Conservation (phyloP, 2,329 filamentous ascomycete species). For the Aureobasidium mangrovei region DNA sequence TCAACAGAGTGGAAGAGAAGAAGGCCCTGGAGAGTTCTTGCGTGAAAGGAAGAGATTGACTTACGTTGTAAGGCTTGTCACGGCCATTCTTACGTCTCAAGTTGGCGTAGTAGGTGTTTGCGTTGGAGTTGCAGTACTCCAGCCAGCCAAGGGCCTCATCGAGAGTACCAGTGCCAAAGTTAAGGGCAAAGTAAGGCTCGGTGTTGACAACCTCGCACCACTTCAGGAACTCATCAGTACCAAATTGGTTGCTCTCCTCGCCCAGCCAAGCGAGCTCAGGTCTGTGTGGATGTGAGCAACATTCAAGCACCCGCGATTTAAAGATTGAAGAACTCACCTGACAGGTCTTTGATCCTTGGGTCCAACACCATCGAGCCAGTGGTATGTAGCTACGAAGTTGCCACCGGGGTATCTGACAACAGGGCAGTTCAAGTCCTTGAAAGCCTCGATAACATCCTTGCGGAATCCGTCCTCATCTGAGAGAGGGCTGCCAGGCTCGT, state of each 20-base stretch:
- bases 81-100: slow-evolving; percentile 66
- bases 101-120: slow-evolving; percentile 74
- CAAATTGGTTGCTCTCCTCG: slow-evolving; percentile 68
- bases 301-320: no score
- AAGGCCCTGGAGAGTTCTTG: neutral
- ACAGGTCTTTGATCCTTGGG: slow-evolving; percentile 58
- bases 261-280: slow-evolving; percentile 74
- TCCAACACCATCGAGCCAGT: slow-evolving; percentile 76
- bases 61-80: slow-evolving; percentile 62
- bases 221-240: slow-evolving; percentile 78
- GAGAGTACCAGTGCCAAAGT: slow-evolving; percentile 61
- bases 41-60: neutral
- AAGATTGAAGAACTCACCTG: slow-evolving; percentile 1
- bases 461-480: slow-evolving; percentile 68
- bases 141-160: slow-evolving; percentile 60
- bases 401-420: slow-evolving; percentile 75
- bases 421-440: slow-evolving; percentile 65
- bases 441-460: slow-evolving; percentile 64
- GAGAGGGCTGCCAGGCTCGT: slow-evolving; percentile 65
- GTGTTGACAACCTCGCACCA: slow-evolving; percentile 67
- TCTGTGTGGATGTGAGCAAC: slow-evolving; percentile 27
- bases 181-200: slow-evolving; percentile 71
- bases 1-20: neutral
- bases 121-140: slow-evolving; percentile 76
- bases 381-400: slow-evolving; percentile 78